phyloP scores from a whole-genome alignment of 2,329 filamentous ascomycete species.

The Lachnellula arida region DNA sequence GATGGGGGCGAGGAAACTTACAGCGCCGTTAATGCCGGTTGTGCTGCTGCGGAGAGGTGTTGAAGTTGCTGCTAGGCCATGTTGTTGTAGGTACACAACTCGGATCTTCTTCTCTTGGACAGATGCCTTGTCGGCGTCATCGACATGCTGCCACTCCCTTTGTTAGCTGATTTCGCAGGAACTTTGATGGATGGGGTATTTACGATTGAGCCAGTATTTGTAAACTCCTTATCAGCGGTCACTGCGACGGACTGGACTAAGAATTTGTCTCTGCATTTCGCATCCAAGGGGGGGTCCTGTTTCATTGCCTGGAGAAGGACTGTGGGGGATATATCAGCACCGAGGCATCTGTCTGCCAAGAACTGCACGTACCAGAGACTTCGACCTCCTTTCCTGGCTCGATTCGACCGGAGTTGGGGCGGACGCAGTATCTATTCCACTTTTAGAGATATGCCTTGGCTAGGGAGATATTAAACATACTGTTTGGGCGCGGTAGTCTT shows the following conservation, averaged over 20 bases:
- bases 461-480: conserved; percentile 50
- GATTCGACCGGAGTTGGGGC: conserved; percentile 94
- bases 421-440: conserved; percentile 81
- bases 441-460: conserved; percentile 15
- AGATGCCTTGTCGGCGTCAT: conserved; percentile 68
- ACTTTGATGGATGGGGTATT: conserved; percentile 28
- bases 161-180: conserved; percentile 7
- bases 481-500: conserved; percentile 99
- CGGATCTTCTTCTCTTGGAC: conserved; percentile 96
- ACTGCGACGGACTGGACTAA: conserved; percentile 89
- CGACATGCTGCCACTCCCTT: conserved; percentile 60
- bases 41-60: conserved; percentile 29
- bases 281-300: conserved; percentile 78
- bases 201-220: conserved; percentile 77
- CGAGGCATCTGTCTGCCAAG: conserved; percentile 2
- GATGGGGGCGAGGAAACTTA: conserved; percentile 11
- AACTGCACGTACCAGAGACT: conserved; percentile 67
- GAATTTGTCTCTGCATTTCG: conserved; percentile 96
- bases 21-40: conserved; percentile 23
- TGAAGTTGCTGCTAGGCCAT: conserved; percentile 35
- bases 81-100: conserved; percentile 73
- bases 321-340: conserved; percentile 35
- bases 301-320: conserved; percentile 98
- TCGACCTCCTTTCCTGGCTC: conserved; percentile 86
- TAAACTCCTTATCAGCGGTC: conserved; percentile 76